Percentiles rank a stretch among this genome's conserved stretches.
phyloP scores from a whole-genome alignment of 2,329 filamentous ascomycete genomes.

The Aspergillus carbonarius region DNA sequence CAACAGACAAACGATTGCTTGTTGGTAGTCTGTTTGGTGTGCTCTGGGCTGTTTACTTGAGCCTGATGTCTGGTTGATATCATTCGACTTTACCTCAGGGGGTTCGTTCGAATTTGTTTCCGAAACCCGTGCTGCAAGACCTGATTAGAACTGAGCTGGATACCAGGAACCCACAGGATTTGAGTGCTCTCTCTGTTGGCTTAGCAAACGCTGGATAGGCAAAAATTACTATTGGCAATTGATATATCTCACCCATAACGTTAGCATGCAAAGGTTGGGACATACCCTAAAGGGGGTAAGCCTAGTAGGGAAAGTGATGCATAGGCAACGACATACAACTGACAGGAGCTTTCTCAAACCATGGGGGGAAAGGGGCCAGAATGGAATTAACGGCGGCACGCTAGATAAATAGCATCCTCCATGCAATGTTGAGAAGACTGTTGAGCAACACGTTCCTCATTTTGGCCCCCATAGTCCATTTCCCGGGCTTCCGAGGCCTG shows the following conservation, averaged over 20 bases:
- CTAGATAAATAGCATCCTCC: not conserved
- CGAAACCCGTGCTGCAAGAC: not conserved
- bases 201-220: not conserved
- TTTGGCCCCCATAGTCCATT: not conserved
- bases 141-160: not conserved
- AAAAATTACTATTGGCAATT: not conserved
- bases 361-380: not conserved
- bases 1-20: slow-evolving; percentile 34
- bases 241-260: not conserved
- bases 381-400: not conserved
- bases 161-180: no score
- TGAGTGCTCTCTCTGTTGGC: not conserved
- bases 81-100: not conserved
- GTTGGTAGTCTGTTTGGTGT: slow-evolving; percentile 38
- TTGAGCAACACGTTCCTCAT: not conserved
- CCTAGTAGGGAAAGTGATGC: not conserved
- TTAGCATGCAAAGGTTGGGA: not conserved
- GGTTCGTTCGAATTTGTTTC: not conserved
- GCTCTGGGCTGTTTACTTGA: slow-evolving; percentile 42
- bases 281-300: not conserved
- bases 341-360: not conserved
- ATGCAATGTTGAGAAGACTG: not conserved
- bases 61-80: slow-evolving; percentile 29
- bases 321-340: not conserved
- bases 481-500: not conserved